Evolutionary conservation across 2,329 filamentous ascomycete species (phyloP).

Genomic region (Trichothecium roseum): DNA sequence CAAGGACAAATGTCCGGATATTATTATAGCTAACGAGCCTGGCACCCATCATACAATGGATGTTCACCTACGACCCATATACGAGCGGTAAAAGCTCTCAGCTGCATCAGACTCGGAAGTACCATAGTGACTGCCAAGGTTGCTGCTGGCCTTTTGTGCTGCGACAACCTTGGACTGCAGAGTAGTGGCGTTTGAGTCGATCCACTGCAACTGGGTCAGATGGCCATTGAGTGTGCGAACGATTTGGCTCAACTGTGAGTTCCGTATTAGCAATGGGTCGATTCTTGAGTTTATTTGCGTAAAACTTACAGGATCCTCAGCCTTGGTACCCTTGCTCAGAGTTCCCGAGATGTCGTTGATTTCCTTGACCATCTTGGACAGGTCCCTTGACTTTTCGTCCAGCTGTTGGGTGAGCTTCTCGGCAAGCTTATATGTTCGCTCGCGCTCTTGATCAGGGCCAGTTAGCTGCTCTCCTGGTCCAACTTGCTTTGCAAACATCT

Average conservation of each 20-base stretch:
- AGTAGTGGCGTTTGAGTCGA: slow-evolving; percentile 73
- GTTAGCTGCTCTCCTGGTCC: slow-evolving; percentile 66
- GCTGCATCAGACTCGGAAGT: slow-evolving; percentile 60
- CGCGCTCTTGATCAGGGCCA: slow-evolving; percentile 89
- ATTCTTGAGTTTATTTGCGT: slow-evolving; percentile 7
- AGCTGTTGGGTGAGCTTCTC: slow-evolving; percentile 86
- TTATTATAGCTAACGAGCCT: not conserved
- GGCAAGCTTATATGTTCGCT: slow-evolving; percentile 90
- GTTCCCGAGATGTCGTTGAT: slow-evolving; percentile 90
- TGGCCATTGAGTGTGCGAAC: slow-evolving; percentile 92
- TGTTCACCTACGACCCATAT: slow-evolving; percentile 59
- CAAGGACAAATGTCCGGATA: not conserved
- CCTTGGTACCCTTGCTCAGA: slow-evolving; percentile 79
- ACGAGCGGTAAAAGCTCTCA: slow-evolving; percentile 86
- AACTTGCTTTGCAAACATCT: slow-evolving; percentile 71
- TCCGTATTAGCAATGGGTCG: slow-evolving; percentile 4
- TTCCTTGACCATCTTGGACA: slow-evolving; percentile 95
- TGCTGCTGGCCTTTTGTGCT: slow-evolving; percentile 69
- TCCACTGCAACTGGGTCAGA: slow-evolving; percentile 83
- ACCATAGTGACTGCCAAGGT: slow-evolving; percentile 44
- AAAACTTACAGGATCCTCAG: slow-evolving; percentile 69
- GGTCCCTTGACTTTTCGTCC: slow-evolving; percentile 86
- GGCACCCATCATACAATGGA: slow-evolving; percentile 3
- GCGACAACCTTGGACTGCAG: slow-evolving; percentile 74
- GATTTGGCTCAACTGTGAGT: slow-evolving; percentile 72